phyloP scores from a whole-genome alignment of 192 early-diverging fungal species.

The Linnemannia hyalina region DNA sequence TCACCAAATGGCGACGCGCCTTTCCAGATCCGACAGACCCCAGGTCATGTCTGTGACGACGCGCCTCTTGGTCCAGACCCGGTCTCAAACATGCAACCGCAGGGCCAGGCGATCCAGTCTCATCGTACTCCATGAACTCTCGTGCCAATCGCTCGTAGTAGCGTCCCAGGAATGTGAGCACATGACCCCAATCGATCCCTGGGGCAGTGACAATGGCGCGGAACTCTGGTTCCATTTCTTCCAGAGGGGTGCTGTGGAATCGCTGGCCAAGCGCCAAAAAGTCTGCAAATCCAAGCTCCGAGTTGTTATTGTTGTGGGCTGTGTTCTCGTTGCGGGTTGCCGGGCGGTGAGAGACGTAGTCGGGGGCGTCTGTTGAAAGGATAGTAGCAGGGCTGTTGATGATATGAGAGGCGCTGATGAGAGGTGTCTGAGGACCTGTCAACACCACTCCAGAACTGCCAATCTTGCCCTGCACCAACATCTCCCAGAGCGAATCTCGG shows the following conservation, averaged over 20 bases:
- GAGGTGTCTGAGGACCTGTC: constrained; percentile 24
- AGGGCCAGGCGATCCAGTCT: constrained; percentile 23
- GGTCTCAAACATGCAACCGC: constrained; percentile 29
- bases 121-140: constrained; percentile 57
- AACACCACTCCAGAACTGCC: constrained; percentile 31
- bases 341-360: constrained; percentile 26
- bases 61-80: not conserved
- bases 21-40: not conserved
- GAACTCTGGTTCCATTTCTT: constrained; percentile 59
- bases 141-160: constrained; percentile 45
- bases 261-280: constrained; percentile 58
- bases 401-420: constrained; percentile 1
- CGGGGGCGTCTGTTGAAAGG: constrained; percentile 11
- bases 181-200: constrained; percentile 52
- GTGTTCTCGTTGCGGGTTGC: constrained; percentile 11
- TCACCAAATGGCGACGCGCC: constrained; percentile 52
- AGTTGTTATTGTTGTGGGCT: constrained; percentile 4
- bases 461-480: constrained; percentile 53
- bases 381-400: constrained; percentile 9
- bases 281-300: constrained; percentile 53
- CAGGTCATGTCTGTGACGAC: constrained; percentile 11
- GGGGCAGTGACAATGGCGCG: constrained; percentile 45
- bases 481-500: constrained; percentile 56
- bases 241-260: constrained; percentile 53
- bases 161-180: constrained; percentile 46